Percentiles rank a stretch among this genome's conserved stretches.
These are phyloP conservation scores for Chlorella sp. DNA, from an alignment of 139 green algal species.

Conservation along the genomic window DNA sequence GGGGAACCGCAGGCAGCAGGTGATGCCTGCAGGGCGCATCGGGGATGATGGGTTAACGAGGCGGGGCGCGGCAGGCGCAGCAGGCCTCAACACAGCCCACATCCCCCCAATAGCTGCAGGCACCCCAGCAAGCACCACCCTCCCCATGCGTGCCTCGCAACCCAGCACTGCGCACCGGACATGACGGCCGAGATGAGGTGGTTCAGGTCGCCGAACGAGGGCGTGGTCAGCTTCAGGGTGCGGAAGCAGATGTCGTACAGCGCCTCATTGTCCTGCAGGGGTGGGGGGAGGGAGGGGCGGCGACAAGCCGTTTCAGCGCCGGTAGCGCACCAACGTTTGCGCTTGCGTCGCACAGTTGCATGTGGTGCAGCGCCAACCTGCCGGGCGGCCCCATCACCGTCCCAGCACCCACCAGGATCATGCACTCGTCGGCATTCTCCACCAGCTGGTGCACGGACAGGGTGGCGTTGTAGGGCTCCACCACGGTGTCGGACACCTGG, in stretches of 20 bases:
- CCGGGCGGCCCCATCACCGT: too few relatives aligned
- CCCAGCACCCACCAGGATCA: conserved; percentile 80
- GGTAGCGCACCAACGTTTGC: too few relatives aligned
- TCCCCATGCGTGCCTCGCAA: too few relatives aligned
- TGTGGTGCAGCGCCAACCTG: too few relatives aligned
- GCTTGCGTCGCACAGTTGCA: too few relatives aligned
- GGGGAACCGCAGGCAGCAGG: conserved; percentile 99
- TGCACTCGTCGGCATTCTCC: conserved; percentile 99
- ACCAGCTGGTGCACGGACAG: conserved; percentile 99
- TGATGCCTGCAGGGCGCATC: conserved; percentile 75
- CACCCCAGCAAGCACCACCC: too few relatives aligned
- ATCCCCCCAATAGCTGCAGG: too few relatives aligned
- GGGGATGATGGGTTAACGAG: not conserved
- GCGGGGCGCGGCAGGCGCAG: not conserved
- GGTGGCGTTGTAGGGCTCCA: conserved; percentile 99
- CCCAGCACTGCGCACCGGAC: conserved; percentile 62
- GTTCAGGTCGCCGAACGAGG: conserved; percentile 98
- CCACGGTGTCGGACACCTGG: conserved; percentile 97
- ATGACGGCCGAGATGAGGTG: conserved; percentile 99
- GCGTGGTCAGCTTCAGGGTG: conserved; percentile 98
- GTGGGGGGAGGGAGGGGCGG: too few relatives aligned
- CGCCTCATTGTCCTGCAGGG: conserved; percentile 87
- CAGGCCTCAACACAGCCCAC: too few relatives aligned
- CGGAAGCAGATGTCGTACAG: conserved; percentile 99
- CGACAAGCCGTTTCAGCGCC: too few relatives aligned